Evolutionary conservation across 208 protist genomes (phyloP).

Genomic region (Spongospora subterranea): DNA sequence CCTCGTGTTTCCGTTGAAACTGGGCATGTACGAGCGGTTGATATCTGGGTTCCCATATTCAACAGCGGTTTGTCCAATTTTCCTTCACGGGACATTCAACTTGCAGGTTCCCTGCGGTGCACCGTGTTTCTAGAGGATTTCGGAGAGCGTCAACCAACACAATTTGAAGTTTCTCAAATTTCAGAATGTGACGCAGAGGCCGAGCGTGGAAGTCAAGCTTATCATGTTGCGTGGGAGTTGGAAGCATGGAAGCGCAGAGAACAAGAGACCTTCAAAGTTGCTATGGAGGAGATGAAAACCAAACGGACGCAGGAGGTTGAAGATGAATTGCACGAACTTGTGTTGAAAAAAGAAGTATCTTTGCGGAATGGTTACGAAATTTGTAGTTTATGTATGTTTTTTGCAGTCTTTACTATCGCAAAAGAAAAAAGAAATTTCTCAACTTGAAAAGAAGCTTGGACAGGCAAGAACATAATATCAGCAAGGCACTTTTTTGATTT

Average conservation of each 20-base stretch:
- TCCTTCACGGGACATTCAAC: background rate
- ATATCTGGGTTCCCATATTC: slow-evolving; percentile 20
- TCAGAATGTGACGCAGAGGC: background rate
- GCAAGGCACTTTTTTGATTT: background rate
- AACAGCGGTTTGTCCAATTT: background rate
- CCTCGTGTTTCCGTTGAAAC: background rate
- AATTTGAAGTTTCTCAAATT: background rate
- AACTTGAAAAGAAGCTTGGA: slow-evolving; percentile 10
- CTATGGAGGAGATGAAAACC: background rate
- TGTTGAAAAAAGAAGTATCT: slow-evolving; percentile 4
- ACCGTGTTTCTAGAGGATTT: background rate
- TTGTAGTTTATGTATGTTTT: background rate
- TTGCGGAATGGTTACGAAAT: background rate
- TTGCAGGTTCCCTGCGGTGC: background rate
- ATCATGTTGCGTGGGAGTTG: slow-evolving; percentile 53
- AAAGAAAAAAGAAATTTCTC: background rate
- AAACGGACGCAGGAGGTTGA: background rate
- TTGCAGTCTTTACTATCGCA: background rate
- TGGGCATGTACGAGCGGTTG: background rate
- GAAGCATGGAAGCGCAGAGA: slow-evolving; percentile 29
- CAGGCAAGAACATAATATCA: background rate
- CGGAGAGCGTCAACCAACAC: background rate
- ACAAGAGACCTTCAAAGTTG: slow-evolving; percentile 29
- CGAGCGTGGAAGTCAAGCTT: background rate
- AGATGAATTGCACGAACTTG: background rate